Conservation (phyloP, 2,329 filamentous ascomycete species). For the Fusarium illudens region DNA sequence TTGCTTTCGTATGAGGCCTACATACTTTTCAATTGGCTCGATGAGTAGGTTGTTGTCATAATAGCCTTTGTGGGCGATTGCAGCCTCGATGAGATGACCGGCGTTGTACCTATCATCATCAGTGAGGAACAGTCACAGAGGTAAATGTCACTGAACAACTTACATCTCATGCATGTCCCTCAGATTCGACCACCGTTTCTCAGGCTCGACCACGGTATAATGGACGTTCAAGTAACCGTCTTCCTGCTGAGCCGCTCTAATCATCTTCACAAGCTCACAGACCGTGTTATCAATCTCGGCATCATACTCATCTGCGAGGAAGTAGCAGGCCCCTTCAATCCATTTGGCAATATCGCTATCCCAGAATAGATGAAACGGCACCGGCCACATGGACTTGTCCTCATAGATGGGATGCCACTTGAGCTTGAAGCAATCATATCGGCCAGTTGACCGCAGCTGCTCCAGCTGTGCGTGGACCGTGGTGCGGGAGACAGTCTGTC, state of each 20-base stretch:
- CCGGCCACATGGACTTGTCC: conserved; percentile 60
- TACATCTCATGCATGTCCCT: conserved; percentile 69
- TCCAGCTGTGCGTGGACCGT: conserved; percentile 62
- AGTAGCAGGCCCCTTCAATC: conserved; percentile 32
- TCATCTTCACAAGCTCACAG: conserved; percentile 64
- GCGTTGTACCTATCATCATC: conserved; percentile 59
- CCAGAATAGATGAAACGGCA: conserved; percentile 67
- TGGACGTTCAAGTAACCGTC: conserved; percentile 73
- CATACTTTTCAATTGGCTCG: conserved; percentile 32
- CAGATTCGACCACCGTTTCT: conserved; percentile 64
- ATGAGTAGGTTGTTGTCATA: conserved; percentile 62
- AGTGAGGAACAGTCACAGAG: background rate
- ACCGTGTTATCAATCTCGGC: conserved; percentile 23
- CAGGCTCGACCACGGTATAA: conserved; percentile 66
- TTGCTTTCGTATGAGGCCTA: conserved; percentile 58
- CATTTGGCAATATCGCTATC: conserved; percentile 50
- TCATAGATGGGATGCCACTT: conserved; percentile 63
- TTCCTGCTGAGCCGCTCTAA: conserved; percentile 62
- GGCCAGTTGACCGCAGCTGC: conserved; percentile 61
- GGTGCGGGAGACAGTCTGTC: conserved; percentile 44
- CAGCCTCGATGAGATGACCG: conserved; percentile 69
- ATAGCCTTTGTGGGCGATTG: conserved; percentile 62
- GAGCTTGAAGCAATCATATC: conserved; percentile 65
- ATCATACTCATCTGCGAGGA: conserved; percentile 10
- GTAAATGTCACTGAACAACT: conserved; percentile 27